Percentiles rank a stretch among this genome's conserved stretches.
phyloP scores from a whole-genome alignment of 371 early-diverging fungal species.

The Syncephalis plumigaleata region DNA sequence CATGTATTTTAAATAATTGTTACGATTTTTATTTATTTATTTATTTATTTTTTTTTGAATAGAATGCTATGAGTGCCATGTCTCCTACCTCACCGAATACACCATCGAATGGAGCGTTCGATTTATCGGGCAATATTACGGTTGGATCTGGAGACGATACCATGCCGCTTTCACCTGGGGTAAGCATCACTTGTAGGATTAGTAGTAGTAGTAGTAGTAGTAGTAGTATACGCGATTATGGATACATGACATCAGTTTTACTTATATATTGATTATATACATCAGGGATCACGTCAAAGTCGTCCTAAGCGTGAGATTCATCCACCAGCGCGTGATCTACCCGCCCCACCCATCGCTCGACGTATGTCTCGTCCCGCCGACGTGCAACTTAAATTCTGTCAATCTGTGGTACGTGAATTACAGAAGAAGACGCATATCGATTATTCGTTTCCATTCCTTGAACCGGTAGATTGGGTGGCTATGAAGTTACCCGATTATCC shows the following conservation, averaged over 20 bases:
- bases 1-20: neutral
- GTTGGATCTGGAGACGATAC: neutral
- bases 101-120: neutral
- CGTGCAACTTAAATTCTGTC: conserved; percentile 49
- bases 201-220: too few relatives aligned
- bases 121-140: neutral
- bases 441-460: conserved; percentile 61
- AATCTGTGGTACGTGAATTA: conserved; percentile 51
- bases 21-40: neutral
- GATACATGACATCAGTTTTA: too few relatives aligned
- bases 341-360: conserved; percentile 2
- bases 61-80: neutral
- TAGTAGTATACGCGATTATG: too few relatives aligned
- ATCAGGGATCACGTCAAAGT: conserved; percentile 20
- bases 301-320: conserved; percentile 57
- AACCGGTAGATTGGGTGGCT: conserved; percentile 85
- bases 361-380: conserved; percentile 15
- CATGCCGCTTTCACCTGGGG: neutral
- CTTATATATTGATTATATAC: too few relatives aligned
- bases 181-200: neutral
- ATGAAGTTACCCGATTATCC: conserved; percentile 91
- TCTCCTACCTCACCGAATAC: neutral
- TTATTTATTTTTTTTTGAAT: neutral
- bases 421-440: conserved; percentile 50
- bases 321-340: conserved; percentile 26